Percentiles rank a stretch among this genome's conserved stretches.
phyloP scores from a whole-genome alignment of 257 asterid genomes.

The Nicotiana tomentosiformis region DNA sequence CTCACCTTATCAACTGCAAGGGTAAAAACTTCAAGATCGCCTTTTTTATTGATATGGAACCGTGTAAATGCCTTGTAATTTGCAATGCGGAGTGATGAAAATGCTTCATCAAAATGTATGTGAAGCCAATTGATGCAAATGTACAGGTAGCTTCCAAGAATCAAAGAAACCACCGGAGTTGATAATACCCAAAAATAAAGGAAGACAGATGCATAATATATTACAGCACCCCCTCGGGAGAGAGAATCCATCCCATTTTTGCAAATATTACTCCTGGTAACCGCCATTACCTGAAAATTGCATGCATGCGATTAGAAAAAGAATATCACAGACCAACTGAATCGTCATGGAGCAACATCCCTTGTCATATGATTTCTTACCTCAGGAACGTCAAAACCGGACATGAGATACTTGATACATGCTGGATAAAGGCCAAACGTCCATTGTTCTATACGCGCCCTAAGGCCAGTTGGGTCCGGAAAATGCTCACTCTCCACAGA shows the following conservation, averaged over 20 bases:
- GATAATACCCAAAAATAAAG: conserved; percentile 98
- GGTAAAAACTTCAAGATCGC: conserved; percentile 90
- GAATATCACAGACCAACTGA: not conserved
- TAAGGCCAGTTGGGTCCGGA: conserved; percentile 96
- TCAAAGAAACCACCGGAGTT: conserved; percentile 87
- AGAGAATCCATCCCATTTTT: conserved; percentile 79
- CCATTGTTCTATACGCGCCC: conserved; percentile 93
- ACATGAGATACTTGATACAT: conserved; percentile 95
- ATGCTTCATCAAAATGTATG: conserved; percentile 95
- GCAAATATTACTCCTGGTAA: conserved; percentile 77
- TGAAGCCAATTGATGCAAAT: conserved; percentile 97
- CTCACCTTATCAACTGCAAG: conserved; percentile 96
- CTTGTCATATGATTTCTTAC: conserved; percentile 21
- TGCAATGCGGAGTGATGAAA: conserved; percentile 94
- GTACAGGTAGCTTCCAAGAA: conserved; percentile 95
- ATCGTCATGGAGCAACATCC: not conserved
- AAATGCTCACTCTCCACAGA: conserved; percentile 92
- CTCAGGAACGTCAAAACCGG: conserved; percentile 97
- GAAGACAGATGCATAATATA: conserved; percentile 90
- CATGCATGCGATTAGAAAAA: not conserved
- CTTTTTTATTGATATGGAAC: conserved; percentile 60
- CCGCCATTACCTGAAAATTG: conserved; percentile 85
- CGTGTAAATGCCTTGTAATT: conserved; percentile 95
- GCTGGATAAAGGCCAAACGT: conserved; percentile 98
- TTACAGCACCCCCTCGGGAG: conserved; percentile 71